phyloP scores from a whole-genome alignment of 2,329 filamentous ascomycete genomes.

The Plenodomus lindquistii region DNA sequence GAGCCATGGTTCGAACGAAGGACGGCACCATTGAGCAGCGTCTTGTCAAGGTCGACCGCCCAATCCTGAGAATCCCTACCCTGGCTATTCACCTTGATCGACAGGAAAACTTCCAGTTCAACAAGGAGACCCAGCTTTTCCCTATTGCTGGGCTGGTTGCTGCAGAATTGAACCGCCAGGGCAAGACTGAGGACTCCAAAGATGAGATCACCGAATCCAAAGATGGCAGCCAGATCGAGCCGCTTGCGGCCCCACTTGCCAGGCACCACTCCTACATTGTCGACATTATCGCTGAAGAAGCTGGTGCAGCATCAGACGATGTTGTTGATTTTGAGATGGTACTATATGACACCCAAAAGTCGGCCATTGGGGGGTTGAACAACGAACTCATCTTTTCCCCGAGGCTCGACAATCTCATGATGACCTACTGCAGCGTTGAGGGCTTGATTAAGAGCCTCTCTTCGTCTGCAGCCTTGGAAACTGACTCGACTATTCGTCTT shows the following conservation, averaged over 20 bases:
- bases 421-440: slow-evolving; percentile 90
- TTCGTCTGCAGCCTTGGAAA: slow-evolving; percentile 66
- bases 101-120: slow-evolving; percentile 83
- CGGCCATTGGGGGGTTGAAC: slow-evolving; percentile 83
- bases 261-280: slow-evolving; percentile 89
- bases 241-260: slow-evolving; percentile 75
- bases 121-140: slow-evolving; percentile 95
- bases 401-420: slow-evolving; percentile 93
- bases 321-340: slow-evolving; percentile 94
- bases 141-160: slow-evolving; percentile 87
- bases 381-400: slow-evolving; percentile 96
- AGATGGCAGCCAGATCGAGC: slow-evolving; percentile 61
- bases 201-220: slow-evolving; percentile 47
- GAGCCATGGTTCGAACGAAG: slow-evolving; percentile 76
- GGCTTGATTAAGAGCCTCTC: slow-evolving; percentile 80
- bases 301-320: slow-evolving; percentile 69
- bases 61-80: slow-evolving; percentile 88
- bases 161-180: slow-evolving; percentile 82
- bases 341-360: slow-evolving; percentile 94
- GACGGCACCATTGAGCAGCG: slow-evolving; percentile 78
- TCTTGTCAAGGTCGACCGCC: slow-evolving; percentile 86
- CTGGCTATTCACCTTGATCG: slow-evolving; percentile 93
- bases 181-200: slow-evolving; percentile 55
- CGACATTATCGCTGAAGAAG: slow-evolving; percentile 80
- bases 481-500: slow-evolving; percentile 83